Evolutionary conservation across 768 basidiomycete genomes (phyloP).

Genomic region (Suillus plorans): DNA sequence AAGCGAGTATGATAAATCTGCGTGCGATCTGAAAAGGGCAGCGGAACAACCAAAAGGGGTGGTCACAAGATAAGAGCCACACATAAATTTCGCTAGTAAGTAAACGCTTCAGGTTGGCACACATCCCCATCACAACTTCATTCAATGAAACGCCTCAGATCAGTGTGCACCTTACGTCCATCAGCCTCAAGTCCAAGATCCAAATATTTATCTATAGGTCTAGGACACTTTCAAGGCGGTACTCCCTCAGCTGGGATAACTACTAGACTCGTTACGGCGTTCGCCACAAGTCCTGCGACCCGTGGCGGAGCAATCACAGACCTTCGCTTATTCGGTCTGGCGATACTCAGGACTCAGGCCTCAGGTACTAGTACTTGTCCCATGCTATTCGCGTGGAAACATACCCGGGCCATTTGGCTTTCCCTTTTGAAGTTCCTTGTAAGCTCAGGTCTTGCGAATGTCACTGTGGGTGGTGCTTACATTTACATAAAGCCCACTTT

Average conservation of each 20-base stretch:
- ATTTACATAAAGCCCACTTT: conserved; percentile 16
- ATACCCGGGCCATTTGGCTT: neutral
- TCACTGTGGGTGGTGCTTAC: neutral
- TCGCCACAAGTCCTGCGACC: conserved; percentile 11
- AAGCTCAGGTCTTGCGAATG: conserved; percentile 2
- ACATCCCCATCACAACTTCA: neutral
- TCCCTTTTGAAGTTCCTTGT: neutral
- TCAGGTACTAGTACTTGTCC: conserved; percentile 11
- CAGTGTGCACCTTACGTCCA: conserved; percentile 4
- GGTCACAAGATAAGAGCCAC: conserved; percentile 7
- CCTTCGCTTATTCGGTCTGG: conserved; percentile 25
- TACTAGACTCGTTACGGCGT: conserved; percentile 1
- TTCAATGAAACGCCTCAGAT: neutral
- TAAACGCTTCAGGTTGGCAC: neutral
- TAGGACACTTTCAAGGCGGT: neutral
- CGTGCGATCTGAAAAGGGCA: conserved; percentile 18
- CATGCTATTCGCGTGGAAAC: conserved; percentile 8
- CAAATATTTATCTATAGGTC: neutral
- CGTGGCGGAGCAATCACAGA: conserved; percentile 20
- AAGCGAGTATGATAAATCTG: conserved; percentile 20
- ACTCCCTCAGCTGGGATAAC: conserved; percentile 6
- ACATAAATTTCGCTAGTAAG: conserved; percentile 2
- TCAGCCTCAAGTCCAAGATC: conserved; percentile 1
- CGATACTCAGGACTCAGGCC: conserved; percentile 15
- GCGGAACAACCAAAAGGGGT: conserved; percentile 19